Evolutionary conservation across 768 basidiomycete genomes (phyloP).

Genomic region (Hirschioporus abietinus): DNA sequence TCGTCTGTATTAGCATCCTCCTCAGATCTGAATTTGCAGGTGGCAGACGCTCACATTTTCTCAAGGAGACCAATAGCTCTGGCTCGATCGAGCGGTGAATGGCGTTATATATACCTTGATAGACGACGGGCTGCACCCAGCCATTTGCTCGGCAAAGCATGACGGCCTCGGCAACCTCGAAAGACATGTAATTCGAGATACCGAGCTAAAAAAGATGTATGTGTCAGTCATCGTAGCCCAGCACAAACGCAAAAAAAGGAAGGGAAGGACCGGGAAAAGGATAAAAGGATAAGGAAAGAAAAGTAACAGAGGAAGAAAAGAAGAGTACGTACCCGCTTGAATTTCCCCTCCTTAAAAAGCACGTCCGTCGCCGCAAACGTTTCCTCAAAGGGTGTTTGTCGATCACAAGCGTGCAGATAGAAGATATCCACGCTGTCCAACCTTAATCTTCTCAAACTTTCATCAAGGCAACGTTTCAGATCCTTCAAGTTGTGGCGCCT

Average conservation of each 20-base stretch:
- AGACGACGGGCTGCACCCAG: slow-evolving; percentile 35
- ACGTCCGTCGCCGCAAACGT: slow-evolving; percentile 33
- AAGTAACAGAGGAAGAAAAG: neutral
- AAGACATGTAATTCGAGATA: slow-evolving; percentile 29
- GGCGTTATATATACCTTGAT: slow-evolving; percentile 31
- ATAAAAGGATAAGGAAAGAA: neutral
- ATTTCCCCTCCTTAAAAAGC: slow-evolving; percentile 37
- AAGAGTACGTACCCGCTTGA: slow-evolving; percentile 21
- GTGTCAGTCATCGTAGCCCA: too few species aligned
- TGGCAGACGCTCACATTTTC: slow-evolving; percentile 10
- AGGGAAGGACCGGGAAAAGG: too few species aligned
- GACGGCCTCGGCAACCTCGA: slow-evolving; percentile 32
- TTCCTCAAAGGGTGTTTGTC: slow-evolving; percentile 26
- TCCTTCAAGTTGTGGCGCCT: neutral
- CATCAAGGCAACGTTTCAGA: neutral
- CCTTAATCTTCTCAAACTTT: slow-evolving; percentile 23
- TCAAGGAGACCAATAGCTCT: slow-evolving; percentile 26
- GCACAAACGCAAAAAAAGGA: too few species aligned
- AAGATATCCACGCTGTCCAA: slow-evolving; percentile 31
- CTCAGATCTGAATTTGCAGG: neutral
- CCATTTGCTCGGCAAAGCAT: slow-evolving; percentile 30
- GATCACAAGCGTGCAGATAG: slow-evolving; percentile 32
- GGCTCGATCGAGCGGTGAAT: slow-evolving; percentile 25
- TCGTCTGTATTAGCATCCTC: neutral
- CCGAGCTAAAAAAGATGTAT: slow-evolving; percentile 18